phyloP scores from a whole-genome alignment of 106 monocot genomes.

The Dactylorhiza incarnata region DNA sequence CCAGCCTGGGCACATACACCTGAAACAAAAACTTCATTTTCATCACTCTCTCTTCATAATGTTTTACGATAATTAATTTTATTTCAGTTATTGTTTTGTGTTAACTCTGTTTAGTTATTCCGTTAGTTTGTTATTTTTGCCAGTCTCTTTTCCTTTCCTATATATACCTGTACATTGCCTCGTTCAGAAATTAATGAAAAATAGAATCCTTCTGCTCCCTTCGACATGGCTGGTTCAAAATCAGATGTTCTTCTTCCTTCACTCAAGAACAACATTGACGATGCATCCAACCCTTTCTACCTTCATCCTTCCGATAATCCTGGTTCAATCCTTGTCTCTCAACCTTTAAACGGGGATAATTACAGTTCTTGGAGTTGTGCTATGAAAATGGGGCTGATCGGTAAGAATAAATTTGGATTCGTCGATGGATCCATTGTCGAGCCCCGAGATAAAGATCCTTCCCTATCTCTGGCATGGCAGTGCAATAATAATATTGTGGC shows the following conservation, averaged over 20 bases:
- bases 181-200: too few species aligned
- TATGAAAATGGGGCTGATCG: not conserved
- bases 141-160: too few species aligned
- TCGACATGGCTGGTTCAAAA: too few species aligned
- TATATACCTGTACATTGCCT: too few species aligned
- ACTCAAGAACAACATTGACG: too few species aligned
- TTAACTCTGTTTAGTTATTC: too few species aligned
- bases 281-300: not conserved
- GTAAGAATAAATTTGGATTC: constrained; percentile 11
- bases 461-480: not conserved
- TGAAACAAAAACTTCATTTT: constrained; percentile 6
- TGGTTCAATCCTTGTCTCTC: not conserved
- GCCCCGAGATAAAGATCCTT: not conserved
- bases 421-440: constrained; percentile 2
- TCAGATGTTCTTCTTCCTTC: too few species aligned
- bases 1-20: constrained; percentile 57
- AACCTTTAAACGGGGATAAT: not conserved
- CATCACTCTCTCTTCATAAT: not conserved
- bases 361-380: not conserved
- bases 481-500: constrained; percentile 2
- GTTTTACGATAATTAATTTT: not conserved
- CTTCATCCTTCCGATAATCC: not conserved
- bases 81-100: too few species aligned
- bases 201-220: too few species aligned
- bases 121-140: too few species aligned